Evolutionary conservation across 345 rosid species (phyloP).

Genomic region (Eucalyptus pauciflora): DNA sequence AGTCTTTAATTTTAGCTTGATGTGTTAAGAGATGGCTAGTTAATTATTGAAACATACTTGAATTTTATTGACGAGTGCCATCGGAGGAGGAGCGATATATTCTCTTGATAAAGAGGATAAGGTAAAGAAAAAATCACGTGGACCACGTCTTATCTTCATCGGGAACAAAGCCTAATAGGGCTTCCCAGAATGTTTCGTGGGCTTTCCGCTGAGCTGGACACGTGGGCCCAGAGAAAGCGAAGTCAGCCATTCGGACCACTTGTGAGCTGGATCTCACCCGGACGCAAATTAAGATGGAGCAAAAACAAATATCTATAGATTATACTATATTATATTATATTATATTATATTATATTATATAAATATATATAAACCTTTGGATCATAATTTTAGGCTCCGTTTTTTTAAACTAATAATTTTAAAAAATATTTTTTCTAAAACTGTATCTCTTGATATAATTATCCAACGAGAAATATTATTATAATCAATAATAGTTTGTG

Average conservation of each 20-base stretch:
- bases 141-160: background rate
- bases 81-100: rapidly evolving
- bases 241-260: background rate
- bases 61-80: background rate
- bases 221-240: background rate
- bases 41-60: too few species aligned
- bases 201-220: background rate
- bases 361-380: background rate
- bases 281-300: background rate
- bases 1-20: background rate
- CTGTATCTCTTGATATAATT: background rate
- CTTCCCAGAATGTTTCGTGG: background rate
- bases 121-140: background rate
- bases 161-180: background rate
- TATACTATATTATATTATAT: background rate
- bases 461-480: background rate
- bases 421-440: background rate
- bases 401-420: background rate
- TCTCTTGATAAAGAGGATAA: background rate
- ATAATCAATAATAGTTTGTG: background rate
- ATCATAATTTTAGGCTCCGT: background rate
- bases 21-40: background rate
- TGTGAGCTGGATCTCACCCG: conserved; percentile 3
- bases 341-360: background rate
- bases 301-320: background rate